These are phyloP conservation scores for Cercospora sesami DNA, from an alignment of 2,329 filamentous ascomycete genomes.

Conservation along the genomic window DNA sequence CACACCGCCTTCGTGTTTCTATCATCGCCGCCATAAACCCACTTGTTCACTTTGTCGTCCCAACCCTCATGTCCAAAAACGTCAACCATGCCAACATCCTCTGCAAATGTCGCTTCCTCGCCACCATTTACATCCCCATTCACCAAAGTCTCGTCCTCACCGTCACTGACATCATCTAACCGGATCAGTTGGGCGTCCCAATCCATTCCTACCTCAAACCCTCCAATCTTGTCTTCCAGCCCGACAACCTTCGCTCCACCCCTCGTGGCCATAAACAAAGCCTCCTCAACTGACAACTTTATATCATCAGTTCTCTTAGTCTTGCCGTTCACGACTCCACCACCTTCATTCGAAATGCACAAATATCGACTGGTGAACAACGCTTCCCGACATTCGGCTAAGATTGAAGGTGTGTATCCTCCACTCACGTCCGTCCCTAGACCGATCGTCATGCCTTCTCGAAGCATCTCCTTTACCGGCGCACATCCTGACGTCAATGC, in stretches of 20 bases:
- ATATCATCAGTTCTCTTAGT: slow-evolving; percentile 34
- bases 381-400: slow-evolving; percentile 81
- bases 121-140: slow-evolving; percentile 1
- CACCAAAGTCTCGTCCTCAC: slow-evolving; percentile 22
- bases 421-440: slow-evolving; percentile 90
- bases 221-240: slow-evolving; percentile 69
- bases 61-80: slow-evolving; percentile 90
- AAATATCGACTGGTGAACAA: slow-evolving; percentile 73
- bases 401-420: slow-evolving; percentile 77
- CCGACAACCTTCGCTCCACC: slow-evolving; percentile 83
- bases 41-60: slow-evolving; percentile 85
- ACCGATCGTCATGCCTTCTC: slow-evolving; percentile 74
- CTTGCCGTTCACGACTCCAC: slow-evolving; percentile 1
- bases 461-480: slow-evolving; percentile 70
- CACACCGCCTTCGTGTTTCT: slow-evolving; percentile 85
- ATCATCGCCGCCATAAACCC: slow-evolving; percentile 92
- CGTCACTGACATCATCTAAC: slow-evolving; percentile 50
- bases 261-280: slow-evolving; percentile 79
- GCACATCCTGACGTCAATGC: slow-evolving; percentile 78
- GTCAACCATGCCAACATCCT: slow-evolving; percentile 66
- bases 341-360: slow-evolving; percentile 50
- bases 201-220: slow-evolving; percentile 80
- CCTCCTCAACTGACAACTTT: slow-evolving; percentile 80
- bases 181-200: slow-evolving; percentile 87
- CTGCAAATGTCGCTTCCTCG: slow-evolving; percentile 37